Percentiles rank a stretch among this genome's conserved stretches.
These are phyloP conservation scores for Westerdykella sp. DNA, from an alignment of 2,329 filamentous ascomycete species.

Conservation along the genomic window DNA sequence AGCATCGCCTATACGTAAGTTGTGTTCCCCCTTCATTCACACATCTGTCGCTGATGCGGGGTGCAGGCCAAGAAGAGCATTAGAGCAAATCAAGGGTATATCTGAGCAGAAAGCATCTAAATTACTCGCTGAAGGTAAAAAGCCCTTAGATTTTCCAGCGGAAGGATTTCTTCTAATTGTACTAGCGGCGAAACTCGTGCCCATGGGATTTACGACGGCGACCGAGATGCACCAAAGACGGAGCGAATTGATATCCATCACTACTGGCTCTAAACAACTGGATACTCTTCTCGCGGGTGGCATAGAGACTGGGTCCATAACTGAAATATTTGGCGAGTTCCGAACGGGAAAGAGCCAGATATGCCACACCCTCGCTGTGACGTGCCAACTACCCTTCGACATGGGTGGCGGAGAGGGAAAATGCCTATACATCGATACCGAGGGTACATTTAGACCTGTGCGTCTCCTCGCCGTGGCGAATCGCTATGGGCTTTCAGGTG, in stretches of 20 bases:
- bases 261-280: slow-evolving; percentile 93
- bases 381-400: slow-evolving; percentile 94
- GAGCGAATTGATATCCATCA: slow-evolving; percentile 96
- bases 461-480: slow-evolving; percentile 87
- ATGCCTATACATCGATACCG: slow-evolving; percentile 96
- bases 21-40: background rate
- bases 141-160: background rate
- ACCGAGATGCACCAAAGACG: slow-evolving; percentile 98
- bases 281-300: slow-evolving; percentile 92
- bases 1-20: slow-evolving; percentile 84
- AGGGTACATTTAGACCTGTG: slow-evolving; percentile 90
- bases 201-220: slow-evolving; percentile 97
- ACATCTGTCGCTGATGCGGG: slow-evolving; percentile 15
- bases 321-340: slow-evolving; percentile 97
- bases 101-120: slow-evolving; percentile 95
- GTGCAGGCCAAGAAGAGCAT: slow-evolving; percentile 58
- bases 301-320: slow-evolving; percentile 94
- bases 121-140: slow-evolving; percentile 75
- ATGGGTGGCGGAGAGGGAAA: slow-evolving; percentile 99
- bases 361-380: slow-evolving; percentile 96
- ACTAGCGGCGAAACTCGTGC: slow-evolving; percentile 85
- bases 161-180: slow-evolving; percentile 3
- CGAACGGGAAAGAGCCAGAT: slow-evolving; percentile 98
- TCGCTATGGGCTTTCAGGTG: slow-evolving; percentile 86
- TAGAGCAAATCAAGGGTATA: slow-evolving; percentile 97